Evolutionary conservation across 164 flowering plant species (phyloP), one percentile per base, ranked within the genome.

Genomic region (Nymphaea thermarum): DNA sequence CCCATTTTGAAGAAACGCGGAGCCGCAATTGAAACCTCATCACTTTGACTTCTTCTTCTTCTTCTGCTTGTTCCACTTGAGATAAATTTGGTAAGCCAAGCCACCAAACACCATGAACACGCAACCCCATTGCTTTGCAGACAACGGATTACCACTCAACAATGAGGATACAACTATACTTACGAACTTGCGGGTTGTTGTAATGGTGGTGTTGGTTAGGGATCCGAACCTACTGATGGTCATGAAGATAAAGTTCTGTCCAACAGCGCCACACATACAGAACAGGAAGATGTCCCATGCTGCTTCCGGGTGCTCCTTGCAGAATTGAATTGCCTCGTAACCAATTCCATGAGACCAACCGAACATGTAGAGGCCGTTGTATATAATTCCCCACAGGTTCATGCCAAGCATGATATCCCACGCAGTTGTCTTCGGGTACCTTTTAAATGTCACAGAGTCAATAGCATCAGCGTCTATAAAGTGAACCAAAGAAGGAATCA

Each of bases 321-420:
- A 95, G 80, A 95, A 95, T 57, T 80, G 81, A 44, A 88, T 70
- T 43, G 98, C 95, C 73, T 85, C 87, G 64, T 72, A 92, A 15
- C 99, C 99, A 16, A 74, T 85, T 18, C 83, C 96, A 25, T 72
- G 75, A 1, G 98, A 90, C 91, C 85, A 90, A 41, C 91, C 91
- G 75, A 95, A 95, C 99, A 92, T 95, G 88, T 85, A 92, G 18
- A 88, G 59, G 80, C 87, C 53, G 76, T 89, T 95, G 85, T 95
- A 95, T 65, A 92, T 84, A 63, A 96, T 90, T 11, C 99, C 98
- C 99, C 99, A 95, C 59, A 94, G 80, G 71, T 94, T 94, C 99
- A 94, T 94, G 62, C 99, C 99, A 62, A 92, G 70, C 99, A 94
- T 91, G 74, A 94, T 94, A 61, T 90, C 92, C 99, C 99, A 92